Conservation (phyloP, 306 rosid species). For the Fragaria vesca region DNA sequence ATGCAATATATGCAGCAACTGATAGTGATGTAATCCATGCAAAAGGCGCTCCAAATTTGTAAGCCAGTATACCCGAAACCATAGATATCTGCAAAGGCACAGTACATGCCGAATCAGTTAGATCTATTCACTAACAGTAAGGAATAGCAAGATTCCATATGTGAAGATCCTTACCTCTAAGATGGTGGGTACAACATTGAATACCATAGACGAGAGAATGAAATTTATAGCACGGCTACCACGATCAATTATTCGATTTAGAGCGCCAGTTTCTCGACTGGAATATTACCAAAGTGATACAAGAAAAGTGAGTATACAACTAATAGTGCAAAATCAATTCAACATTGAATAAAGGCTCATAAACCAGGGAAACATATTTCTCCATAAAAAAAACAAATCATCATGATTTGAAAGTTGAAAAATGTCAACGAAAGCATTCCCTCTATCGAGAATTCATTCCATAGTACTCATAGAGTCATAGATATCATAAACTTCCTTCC, state of each 20-base stretch:
- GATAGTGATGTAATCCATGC: conserved; percentile 93
- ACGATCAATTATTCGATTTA: conserved; percentile 93
- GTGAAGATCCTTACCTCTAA: conserved; percentile 68
- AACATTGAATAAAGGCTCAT: neutral
- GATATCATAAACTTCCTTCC: neutral
- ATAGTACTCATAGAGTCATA: neutral
- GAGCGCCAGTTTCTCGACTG: conserved; percentile 98
- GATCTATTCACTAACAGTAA: conserved; percentile 38
- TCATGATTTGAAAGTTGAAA: neutral
- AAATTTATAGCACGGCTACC: conserved; percentile 97
- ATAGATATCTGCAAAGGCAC: conserved; percentile 82
- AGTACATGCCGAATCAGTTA: conserved; percentile 58
- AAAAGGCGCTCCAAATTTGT: conserved; percentile 94
- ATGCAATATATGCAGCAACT: conserved; percentile 81
- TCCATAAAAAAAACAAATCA: neutral
- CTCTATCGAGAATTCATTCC: neutral
- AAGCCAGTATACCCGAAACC: conserved; percentile 98
- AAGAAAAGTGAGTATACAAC: conserved; percentile 7
- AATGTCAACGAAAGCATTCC: neutral
- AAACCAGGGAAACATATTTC: neutral
- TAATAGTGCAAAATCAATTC: neutral
- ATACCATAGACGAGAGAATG: conserved; percentile 94
- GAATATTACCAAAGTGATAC: conserved; percentile 16
- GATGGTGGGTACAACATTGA: conserved; percentile 90
- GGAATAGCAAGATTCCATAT: conserved; percentile 30